Base-by-base conservation (phyloP, 2,329 filamentous ascomycete genomes). In the Metarhizium humberi region DNA sequence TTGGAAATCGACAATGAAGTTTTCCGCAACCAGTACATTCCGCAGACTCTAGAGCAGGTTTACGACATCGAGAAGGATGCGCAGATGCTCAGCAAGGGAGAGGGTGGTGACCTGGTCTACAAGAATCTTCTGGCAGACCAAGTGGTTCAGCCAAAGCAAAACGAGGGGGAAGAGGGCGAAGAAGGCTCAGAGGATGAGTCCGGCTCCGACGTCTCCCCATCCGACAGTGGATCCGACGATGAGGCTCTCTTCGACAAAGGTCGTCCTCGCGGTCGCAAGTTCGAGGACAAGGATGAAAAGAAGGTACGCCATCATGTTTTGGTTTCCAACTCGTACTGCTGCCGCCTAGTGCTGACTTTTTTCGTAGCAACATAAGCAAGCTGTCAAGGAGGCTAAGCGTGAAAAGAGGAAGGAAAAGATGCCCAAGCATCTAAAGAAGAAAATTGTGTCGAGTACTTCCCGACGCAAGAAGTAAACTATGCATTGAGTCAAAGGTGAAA, bases 351-450 rank as follows among this genome's bases (percentile, higher is more conserved):
- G 59, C 67, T 67, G 53, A 71, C 65, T 59, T 14, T 42, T 14
- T 34, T 32, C 40, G 36, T 55, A 79, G 75, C 67, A 70, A 61
- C 94, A 96, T 70, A 99, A 99, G 71, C 82, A 84, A 68, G 86
- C 87, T 1, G 87, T 96, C 62, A 99, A 97, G 74, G 92, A 96
- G 66, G 92, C 92, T 65, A 96, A 96, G 75, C 85, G 90, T 40
- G 92, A 96, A 71, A 91, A 95, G 76, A 78, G 94, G 57, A 90
- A 92, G 71, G 88, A 89, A 4, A 99, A 99, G 78, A 95, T 99
- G 73, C 92, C 94, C 0, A 99, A 99, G 74, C 85, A 95, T 68
- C 61, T 96, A 38, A 99, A 99, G 80, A 97, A 96, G 78, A 89
- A 87, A 68, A 72, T 95, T 56, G 82, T 95, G 30, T 80, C 78